Conservation (phyloP, 2,329 filamentous ascomycete genomes). For the Aspergillus unguis region DNA sequence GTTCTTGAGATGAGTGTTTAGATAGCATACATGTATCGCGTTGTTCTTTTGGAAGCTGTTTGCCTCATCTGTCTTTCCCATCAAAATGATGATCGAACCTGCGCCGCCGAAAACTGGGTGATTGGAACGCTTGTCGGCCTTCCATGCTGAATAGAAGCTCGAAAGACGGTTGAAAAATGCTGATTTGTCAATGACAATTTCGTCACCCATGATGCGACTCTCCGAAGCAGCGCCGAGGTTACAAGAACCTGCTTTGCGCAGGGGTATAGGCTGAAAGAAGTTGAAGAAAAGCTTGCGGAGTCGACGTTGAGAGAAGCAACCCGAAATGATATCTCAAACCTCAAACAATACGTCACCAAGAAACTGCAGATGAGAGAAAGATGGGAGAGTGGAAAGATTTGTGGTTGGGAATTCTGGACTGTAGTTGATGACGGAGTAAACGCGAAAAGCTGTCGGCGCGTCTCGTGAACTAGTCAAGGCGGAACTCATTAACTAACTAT, state of each 20-base stretch:
- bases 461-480: neutral
- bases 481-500: neutral
- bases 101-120: slow-evolving; percentile 82
- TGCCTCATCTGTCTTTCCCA: slow-evolving; percentile 91
- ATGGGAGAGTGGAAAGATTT: no score
- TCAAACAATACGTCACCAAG: no score
- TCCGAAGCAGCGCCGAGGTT: slow-evolving; percentile 11
- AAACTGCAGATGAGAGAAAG: no score
- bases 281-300: neutral
- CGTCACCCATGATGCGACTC: slow-evolving; percentile 57
- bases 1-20: slow-evolving; percentile 15
- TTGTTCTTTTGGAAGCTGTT: slow-evolving; percentile 93
- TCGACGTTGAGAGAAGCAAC: neutral
- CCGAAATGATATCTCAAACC: neutral
- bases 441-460: slow-evolving; percentile 9
- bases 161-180: slow-evolving; percentile 90
- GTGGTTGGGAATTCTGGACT: neutral
- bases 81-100: slow-evolving; percentile 80
- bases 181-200: slow-evolving; percentile 93
- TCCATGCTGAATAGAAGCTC: slow-evolving; percentile 87
- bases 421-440: neutral
- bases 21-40: slow-evolving; percentile 75
- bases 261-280: neutral
- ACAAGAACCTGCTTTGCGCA: slow-evolving; percentile 3
- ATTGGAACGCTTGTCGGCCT: slow-evolving; percentile 85